Percentiles rank a stretch among this genome's conserved stretches.
Evolutionary conservation across 805 yeast genomes (phyloP).

Genomic region (Wickerhamomyces queroliae): DNA sequence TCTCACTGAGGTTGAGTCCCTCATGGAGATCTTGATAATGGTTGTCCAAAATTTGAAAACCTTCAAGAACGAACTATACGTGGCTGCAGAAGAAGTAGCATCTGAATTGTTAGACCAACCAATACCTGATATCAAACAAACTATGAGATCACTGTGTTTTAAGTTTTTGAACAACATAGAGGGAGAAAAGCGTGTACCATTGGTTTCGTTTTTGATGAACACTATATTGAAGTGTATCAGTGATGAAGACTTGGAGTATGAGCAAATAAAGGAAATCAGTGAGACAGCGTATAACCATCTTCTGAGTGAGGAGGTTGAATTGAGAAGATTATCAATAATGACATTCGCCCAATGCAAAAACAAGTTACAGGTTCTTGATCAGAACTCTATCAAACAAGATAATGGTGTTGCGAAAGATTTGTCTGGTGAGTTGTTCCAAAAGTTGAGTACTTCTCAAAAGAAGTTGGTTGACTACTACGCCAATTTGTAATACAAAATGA

Average conservation of each 20-base stretch:
- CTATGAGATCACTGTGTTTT: constrained; percentile 12
- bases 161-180: constrained; percentile 6
- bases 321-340: constrained; percentile 21
- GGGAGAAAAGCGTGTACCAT: background rate
- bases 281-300: constrained; percentile 10
- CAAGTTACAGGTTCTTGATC: constrained; percentile 10
- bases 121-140: constrained; percentile 1
- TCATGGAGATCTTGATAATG: constrained; percentile 18
- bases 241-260: constrained; percentile 7
- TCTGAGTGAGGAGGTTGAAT: constrained; percentile 18
- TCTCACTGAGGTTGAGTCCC: constrained; percentile 3
- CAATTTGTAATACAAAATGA: constrained; percentile 1
- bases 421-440: constrained; percentile 28
- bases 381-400: constrained; percentile 10
- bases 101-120: constrained; percentile 14
- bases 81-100: constrained; percentile 21
- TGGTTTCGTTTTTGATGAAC: constrained; percentile 9
- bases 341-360: constrained; percentile 20
- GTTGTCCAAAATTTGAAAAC: constrained; percentile 19
- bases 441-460: constrained; percentile 35
- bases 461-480: constrained; percentile 43
- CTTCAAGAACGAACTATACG: constrained; percentile 17
- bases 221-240: constrained; percentile 13
- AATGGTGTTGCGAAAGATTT: constrained; percentile 9
- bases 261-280: constrained; percentile 18